Conservation (phyloP, 164 flowering plant genomes). For the Cinnamomum micranthum region DNA sequence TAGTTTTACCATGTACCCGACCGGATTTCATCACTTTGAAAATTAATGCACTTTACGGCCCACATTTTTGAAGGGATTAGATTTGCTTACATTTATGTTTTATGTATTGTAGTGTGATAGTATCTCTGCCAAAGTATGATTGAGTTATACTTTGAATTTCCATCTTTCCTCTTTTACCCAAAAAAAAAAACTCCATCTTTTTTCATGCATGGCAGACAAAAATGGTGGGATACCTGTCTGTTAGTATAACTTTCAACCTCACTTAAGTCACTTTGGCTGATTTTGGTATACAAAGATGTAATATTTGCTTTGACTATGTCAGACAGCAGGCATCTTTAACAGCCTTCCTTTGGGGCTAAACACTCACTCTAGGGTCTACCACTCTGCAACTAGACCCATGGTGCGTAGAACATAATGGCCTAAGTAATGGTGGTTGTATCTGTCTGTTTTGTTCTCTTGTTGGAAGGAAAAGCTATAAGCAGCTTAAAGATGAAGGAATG, state of each 20-base stretch:
- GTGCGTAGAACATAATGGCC: not conserved
- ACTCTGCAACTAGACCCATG: no score
- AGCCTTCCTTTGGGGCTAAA: not conserved
- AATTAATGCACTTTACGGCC: not conserved
- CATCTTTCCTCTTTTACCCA: not conserved
- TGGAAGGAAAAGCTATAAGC: no score
- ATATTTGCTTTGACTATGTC: no score
- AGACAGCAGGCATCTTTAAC: not conserved
- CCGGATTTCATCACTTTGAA: not conserved
- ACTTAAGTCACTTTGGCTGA: not conserved
- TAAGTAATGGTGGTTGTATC: no score
- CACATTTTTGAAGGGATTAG: not conserved
- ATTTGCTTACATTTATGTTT: not conserved
- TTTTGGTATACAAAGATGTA: not conserved
- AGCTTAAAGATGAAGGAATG: no score
- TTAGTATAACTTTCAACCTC: not conserved
- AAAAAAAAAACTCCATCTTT: not conserved
- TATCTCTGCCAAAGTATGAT: not conserved
- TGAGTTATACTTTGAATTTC: not conserved
- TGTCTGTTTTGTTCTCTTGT: no score
- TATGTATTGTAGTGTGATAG: not conserved
- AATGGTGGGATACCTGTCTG: no score
- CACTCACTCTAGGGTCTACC: not conserved
- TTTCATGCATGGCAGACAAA: not conserved
- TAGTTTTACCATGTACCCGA: no score